These are phyloP conservation scores for Melastoma candidum DNA, from an alignment of 441 rosid species.

Conservation along the genomic window DNA sequence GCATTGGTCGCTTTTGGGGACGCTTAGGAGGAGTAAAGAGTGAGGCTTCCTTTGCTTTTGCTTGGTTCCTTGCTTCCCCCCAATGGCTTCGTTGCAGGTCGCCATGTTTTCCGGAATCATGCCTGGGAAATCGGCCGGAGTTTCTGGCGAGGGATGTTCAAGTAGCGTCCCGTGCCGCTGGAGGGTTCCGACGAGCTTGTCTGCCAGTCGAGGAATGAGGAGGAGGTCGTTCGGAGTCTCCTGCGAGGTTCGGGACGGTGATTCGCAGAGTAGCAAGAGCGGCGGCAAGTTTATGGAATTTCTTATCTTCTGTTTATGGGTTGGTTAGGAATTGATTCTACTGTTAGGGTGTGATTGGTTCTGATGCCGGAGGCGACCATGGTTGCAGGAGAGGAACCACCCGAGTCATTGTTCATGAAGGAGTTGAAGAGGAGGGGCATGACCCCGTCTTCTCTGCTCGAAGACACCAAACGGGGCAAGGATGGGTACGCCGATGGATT, in stretches of 20 bases:
- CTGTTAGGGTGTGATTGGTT: too few species aligned
- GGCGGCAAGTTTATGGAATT: conserved; percentile 23
- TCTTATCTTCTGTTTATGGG: not conserved
- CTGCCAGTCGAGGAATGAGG: conserved; percentile 13
- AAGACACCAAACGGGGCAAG: conserved; percentile 35
- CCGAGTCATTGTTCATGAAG: conserved; percentile 92
- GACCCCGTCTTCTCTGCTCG: conserved; percentile 80
- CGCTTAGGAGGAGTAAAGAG: not conserved
- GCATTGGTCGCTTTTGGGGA: too few species aligned
- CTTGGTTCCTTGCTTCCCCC: not conserved
- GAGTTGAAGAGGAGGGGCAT: conserved; percentile 87
- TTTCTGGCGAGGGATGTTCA: conserved; percentile 11
- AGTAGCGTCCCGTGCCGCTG: conserved; percentile 10
- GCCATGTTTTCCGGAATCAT: conserved; percentile 34
- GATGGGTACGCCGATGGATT: conserved; percentile 41
- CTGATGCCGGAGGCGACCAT: not conserved
- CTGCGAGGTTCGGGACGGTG: conserved; percentile 46
- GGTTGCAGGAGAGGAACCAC: conserved; percentile 72
- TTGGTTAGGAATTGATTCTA: not conserved
- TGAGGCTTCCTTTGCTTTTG: not conserved
- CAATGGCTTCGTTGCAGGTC: conserved; percentile 37
- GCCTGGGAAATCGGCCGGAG: conserved; percentile 23
- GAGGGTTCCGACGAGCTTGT: conserved; percentile 22
- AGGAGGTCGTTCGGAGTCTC: conserved; percentile 24
- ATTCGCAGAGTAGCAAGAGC: conserved; percentile 27